phyloP scores from a whole-genome alignment of 148 eudicot genomes.

The Chenopodium formosanum region DNA sequence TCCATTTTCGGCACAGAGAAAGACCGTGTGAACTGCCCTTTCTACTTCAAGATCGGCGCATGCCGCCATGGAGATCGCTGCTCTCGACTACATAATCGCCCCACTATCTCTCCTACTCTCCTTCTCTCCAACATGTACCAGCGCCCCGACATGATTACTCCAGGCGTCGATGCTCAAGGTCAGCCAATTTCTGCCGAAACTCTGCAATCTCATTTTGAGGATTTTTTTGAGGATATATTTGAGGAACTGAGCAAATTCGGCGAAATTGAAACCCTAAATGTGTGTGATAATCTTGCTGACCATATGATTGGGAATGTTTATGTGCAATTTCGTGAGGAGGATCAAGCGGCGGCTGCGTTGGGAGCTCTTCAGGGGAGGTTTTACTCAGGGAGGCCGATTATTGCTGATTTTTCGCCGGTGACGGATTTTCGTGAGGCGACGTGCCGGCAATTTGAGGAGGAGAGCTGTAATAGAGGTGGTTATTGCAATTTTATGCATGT shows the following conservation, averaged over 20 bases:
- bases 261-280: slow-evolving; percentile 66
- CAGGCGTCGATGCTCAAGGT: slow-evolving; percentile 75
- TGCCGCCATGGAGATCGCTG: slow-evolving; percentile 77
- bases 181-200: slow-evolving; percentile 57
- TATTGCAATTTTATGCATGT: slow-evolving; percentile 81
- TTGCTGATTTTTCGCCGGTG: slow-evolving; percentile 74
- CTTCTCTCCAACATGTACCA: slow-evolving; percentile 80
- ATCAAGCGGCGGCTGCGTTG: slow-evolving; percentile 64
- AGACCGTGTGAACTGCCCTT: slow-evolving; percentile 77
- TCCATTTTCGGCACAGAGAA: slow-evolving; percentile 80
- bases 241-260: slow-evolving; percentile 70
- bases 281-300: slow-evolving; percentile 75
- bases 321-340: slow-evolving; percentile 74
- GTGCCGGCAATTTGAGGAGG: slow-evolving; percentile 71
- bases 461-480: slow-evolving; percentile 73
- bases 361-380: slow-evolving; percentile 51
- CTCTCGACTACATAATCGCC: slow-evolving; percentile 69
- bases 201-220: slow-evolving; percentile 70
- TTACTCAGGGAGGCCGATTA: slow-evolving; percentile 73
- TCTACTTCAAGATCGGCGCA: slow-evolving; percentile 85
- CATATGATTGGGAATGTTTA: slow-evolving; percentile 86
- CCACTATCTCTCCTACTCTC: slow-evolving; percentile 62
- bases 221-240: slow-evolving; percentile 64
- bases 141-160: slow-evolving; percentile 76
- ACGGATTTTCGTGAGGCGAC: slow-evolving; percentile 82